These are phyloP conservation scores for Herpetomonas muscarum DNA, from an alignment of 208 protist species.

Conservation along the genomic window DNA sequence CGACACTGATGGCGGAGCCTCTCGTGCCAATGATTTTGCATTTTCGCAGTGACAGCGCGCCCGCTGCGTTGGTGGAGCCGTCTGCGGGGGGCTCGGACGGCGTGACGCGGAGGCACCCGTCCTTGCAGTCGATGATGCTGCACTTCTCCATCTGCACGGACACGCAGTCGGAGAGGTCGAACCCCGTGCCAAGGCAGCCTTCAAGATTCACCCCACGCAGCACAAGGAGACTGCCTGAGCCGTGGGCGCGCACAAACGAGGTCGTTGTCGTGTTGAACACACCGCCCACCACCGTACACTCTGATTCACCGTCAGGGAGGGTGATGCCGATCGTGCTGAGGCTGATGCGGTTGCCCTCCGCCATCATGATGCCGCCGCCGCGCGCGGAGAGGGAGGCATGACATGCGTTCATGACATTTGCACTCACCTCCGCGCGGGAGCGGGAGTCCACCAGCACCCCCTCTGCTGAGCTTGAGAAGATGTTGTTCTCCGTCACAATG, in stretches of 20 bases:
- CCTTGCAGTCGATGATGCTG: slow-evolving; percentile 10
- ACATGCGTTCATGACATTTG: slow-evolving; percentile 24
- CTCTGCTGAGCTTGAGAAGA: slow-evolving; percentile 7
- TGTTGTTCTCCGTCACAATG: not conserved
- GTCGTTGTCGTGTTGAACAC: slow-evolving; percentile 10
- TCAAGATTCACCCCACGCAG: slow-evolving; percentile 13
- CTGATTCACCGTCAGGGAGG: slow-evolving; percentile 16
- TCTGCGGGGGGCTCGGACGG: not conserved
- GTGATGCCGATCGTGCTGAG: slow-evolving; percentile 20
- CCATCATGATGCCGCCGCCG: slow-evolving; percentile 12
- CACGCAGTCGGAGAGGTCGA: slow-evolving; percentile 16
- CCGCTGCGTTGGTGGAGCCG: not conserved
- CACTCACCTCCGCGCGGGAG: slow-evolving; percentile 12
- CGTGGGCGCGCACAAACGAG: slow-evolving; percentile 16
- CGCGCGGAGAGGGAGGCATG: slow-evolving; percentile 23
- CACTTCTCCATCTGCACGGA: slow-evolving; percentile 20
- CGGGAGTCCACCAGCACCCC: slow-evolving; percentile 15
- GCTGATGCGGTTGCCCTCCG: slow-evolving; percentile 18
- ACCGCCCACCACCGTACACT: slow-evolving; percentile 11
- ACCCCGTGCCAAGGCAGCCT: not conserved
- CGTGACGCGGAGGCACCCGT: slow-evolving; percentile 9
- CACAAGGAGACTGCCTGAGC: slow-evolving; percentile 5
- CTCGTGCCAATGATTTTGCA: slow-evolving; percentile 9
- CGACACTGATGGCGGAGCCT: not conserved
- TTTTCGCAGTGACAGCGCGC: not conserved